Evolutionary conservation across 495 filamentous ascomycete species (phyloP), one percentile per base, ranked within the genome.

Genomic region (Penicillium argentinense): DNA sequence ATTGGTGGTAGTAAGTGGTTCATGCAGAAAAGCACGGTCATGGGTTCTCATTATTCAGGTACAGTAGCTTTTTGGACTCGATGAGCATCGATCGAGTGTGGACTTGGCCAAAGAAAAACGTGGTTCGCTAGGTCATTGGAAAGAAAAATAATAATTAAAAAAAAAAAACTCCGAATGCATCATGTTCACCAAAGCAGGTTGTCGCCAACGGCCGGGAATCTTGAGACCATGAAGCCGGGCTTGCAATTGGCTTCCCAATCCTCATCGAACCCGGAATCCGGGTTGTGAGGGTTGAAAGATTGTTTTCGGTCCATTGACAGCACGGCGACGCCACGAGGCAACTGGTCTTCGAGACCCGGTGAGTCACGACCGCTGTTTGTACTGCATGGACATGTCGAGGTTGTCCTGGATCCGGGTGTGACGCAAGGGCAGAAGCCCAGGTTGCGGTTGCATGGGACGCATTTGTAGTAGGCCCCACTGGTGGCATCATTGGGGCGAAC

Each of bases 181-280:
- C n/a, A n/a, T n/a, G n/a, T n/a, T n/a, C n/a, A n/a, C 39, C 45
- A 41, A 38, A 42, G 41, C 16, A 50, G 27, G 19, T 54, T 47
- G 16, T 30, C 28, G 14, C 44, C 54, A 7, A 11, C 13, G 21
- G 54, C 54, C 41, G 49, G 49, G 39, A 57, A 57, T 11, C 54
- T 39, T n/a, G 41, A 39, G 3, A 57, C 54, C 54, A 57, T 57
- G 30, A 25, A 57, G 1, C 49, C 49, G 4, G 49, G 49, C n/a
- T 23, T 53, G 49, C 54, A 57, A 47, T 57, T 57, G 30, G 54
- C 25, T 36, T 57, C 54, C 54, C 54, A 57, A 21, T 57, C 54
- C 34, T 45, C 49, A 39, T 57, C 54, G 32, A 57, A 57, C 1
- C 54, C 54, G 1, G 23, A 7, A 4, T 57, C 22, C 7, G 49